Base-by-base conservation (phyloP, 176 grass and related monocot genomes). In the Melocanna baccifera region DNA sequence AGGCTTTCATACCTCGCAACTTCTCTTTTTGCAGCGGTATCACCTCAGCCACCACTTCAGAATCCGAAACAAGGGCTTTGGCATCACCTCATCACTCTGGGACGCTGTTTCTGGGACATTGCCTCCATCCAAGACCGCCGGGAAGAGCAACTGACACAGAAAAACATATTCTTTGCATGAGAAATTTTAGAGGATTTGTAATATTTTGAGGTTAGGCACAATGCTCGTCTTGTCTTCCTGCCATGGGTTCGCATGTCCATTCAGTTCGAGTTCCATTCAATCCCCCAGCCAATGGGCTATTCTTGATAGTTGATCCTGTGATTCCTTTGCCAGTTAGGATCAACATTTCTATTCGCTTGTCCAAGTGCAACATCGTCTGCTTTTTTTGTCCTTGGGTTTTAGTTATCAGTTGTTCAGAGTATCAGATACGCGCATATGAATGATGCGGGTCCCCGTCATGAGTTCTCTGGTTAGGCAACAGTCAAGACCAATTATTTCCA, bases 11-110 rank as follows among this genome's bases (percentile, higher is more conserved):
- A 71, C 65, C 65, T 86, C 16, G 1, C 57, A 48, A 58, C 11
- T 66, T 32, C 57, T 37, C 19, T 4, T 66, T 82, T 13, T 61
- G 56, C 92, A 97, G 95, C 83, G 83, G 51, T 94, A 97, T 81
- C 95, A 97, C 91, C 90, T 97, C 40, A 92, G 90, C 67, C 95
- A 97, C 86, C 92, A 97, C 86, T 97, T 94, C 67, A 92, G 88
- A 87, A 90, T 94, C 65, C 92, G 93, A 84, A 68, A 94, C 84
- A 97, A 71, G 82, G 95, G 92, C 19, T 97, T 97, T 18, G 95
- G 95, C 77, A 97, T 97, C 63, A 97, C 95, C 56, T 97, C 95
- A 18, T 88, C 90, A 9, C 69, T 93, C 22, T 97, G 95, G 95
- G 95, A 97, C 34, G 73, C 83, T 22, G 65, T 97, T 61, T 97